phyloP scores from a whole-genome alignment of 2,329 filamentous ascomycete species.

The Hyphodiscus sp. region DNA sequence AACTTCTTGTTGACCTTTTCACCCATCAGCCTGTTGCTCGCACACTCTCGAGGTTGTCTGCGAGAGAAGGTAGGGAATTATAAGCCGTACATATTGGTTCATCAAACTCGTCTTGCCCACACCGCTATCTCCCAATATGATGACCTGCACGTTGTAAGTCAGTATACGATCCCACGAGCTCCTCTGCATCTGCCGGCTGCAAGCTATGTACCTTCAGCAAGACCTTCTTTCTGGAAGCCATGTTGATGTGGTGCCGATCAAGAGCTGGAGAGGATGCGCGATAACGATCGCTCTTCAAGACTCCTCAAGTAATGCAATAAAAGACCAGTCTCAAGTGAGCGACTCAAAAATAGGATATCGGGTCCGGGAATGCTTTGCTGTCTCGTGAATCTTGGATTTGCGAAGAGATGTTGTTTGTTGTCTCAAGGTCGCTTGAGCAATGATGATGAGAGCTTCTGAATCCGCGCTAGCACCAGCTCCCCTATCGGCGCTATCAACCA shows the following conservation, averaged over 20 bases:
- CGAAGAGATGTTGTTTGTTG: not conserved
- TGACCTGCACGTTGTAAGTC: conserved; percentile 57
- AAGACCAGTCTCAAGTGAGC: not conserved
- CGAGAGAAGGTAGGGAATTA: conserved; percentile 1
- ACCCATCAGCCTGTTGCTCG: conserved; percentile 11
- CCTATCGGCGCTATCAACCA: conserved; percentile 1
- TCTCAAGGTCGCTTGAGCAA: not conserved
- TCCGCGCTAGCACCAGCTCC: conserved; percentile 2
- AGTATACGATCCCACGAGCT: conserved; percentile 1
- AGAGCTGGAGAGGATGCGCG: conserved; percentile 4
- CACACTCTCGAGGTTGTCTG: not conserved
- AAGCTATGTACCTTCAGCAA: conserved; percentile 52
- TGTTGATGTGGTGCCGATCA: conserved; percentile 24
- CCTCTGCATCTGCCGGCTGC: not conserved
- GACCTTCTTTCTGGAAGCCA: conserved; percentile 61
- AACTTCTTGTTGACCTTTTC: conserved; percentile 98
- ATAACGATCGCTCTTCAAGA: conserved; percentile 15
- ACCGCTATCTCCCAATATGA: conserved; percentile 97
- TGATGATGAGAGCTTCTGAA: not conserved
- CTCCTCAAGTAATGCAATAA: not conserved
- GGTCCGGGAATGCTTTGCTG: not conserved
- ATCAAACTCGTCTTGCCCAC: conserved; percentile 99
- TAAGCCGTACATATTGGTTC: conserved; percentile 95
- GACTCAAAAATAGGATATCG: not conserved
- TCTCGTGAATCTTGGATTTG: not conserved